phyloP scores from a whole-genome alignment of 805 yeast genomes.

The Barnettozyma californica region DNA sequence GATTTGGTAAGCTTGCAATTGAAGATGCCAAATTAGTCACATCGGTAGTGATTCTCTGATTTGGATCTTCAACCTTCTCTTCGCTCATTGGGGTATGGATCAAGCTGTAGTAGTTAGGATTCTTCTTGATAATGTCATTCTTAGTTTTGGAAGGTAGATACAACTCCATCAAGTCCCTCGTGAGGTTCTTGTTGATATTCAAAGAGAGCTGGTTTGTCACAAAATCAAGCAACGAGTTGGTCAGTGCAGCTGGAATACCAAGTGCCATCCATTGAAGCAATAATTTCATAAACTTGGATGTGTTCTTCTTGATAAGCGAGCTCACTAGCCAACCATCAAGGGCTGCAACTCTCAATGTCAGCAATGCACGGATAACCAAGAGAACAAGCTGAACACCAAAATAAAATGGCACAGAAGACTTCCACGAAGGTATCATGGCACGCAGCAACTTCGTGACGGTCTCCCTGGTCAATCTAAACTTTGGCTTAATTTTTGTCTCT shows the following conservation, averaged over 20 bases:
- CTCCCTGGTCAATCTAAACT: conserved; percentile 10
- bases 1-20: conserved; percentile 72
- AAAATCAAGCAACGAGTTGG: conserved; percentile 64
- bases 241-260: conserved; percentile 81
- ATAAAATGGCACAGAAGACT: conserved; percentile 21
- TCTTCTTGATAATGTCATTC: conserved; percentile 31
- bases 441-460: conserved; percentile 12
- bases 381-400: conserved; percentile 30
- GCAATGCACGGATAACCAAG: conserved; percentile 60
- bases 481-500: neutral
- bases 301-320: conserved; percentile 65
- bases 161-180: conserved; percentile 56
- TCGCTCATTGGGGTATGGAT: conserved; percentile 45
- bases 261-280: conserved; percentile 74
- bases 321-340: conserved; percentile 85
- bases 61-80: conserved; percentile 60
- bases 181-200: conserved; percentile 57
- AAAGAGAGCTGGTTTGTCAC: conserved; percentile 54
- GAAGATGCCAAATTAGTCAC: conserved; percentile 68
- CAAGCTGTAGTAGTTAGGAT: conserved; percentile 69
- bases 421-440: conserved; percentile 21
- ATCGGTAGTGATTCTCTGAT: conserved; percentile 79
- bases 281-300: conserved; percentile 56
- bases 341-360: conserved; percentile 78
- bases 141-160: conserved; percentile 56